A percentile compares a stretch with the other conserved stretches of the same genome.
Evolutionary conservation across 2,329 filamentous ascomycete genomes (phyloP).

Genomic region (Epicoccum sorghinum): DNA sequence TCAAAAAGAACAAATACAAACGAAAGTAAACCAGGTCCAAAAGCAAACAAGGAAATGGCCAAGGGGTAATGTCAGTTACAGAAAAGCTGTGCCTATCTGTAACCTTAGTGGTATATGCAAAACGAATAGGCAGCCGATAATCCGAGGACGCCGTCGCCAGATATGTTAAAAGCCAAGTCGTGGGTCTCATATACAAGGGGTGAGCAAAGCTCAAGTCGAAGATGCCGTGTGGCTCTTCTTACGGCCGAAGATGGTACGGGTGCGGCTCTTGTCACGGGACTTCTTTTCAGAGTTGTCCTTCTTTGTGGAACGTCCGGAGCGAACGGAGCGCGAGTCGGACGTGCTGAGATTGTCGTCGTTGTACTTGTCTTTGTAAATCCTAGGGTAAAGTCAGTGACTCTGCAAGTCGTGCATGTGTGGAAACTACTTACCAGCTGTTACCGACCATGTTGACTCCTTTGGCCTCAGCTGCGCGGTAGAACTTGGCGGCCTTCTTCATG

Average conservation of each 20-base stretch:
- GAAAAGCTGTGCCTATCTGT: conserved; percentile 9
- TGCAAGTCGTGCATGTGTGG: neutral
- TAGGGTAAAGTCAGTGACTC: conserved; percentile 46
- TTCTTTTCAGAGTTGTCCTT: conserved; percentile 62
- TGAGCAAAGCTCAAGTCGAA: conserved; percentile 18
- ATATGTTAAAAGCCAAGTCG: conserved; percentile 35
- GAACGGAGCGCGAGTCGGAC: conserved; percentile 51
- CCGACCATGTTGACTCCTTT: conserved; percentile 98
- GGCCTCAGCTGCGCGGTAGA: conserved; percentile 87
- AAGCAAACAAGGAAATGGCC: conserved; percentile 7
- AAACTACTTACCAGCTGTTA: conserved; percentile 88
- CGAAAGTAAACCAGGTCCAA: conserved; percentile 14
- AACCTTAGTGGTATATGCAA: conserved; percentile 37
- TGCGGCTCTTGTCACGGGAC: conserved; percentile 75
- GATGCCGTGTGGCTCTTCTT: conserved; percentile 53
- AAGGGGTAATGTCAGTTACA: neutral
- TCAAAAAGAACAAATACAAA: conserved; percentile 24
- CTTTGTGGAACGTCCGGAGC: conserved; percentile 54
- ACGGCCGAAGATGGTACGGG: conserved; percentile 73
- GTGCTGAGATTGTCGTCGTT: conserved; percentile 54
- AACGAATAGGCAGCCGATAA: conserved; percentile 27
- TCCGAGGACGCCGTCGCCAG: conserved; percentile 43
- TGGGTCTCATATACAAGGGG: conserved; percentile 40
- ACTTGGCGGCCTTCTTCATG: conserved; percentile 88
- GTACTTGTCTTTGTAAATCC: conserved; percentile 98